These are phyloP conservation scores for Podaxis carcinomalis DNA, from an alignment of 768 basidiomycete genomes.

Conservation along the genomic window DNA sequence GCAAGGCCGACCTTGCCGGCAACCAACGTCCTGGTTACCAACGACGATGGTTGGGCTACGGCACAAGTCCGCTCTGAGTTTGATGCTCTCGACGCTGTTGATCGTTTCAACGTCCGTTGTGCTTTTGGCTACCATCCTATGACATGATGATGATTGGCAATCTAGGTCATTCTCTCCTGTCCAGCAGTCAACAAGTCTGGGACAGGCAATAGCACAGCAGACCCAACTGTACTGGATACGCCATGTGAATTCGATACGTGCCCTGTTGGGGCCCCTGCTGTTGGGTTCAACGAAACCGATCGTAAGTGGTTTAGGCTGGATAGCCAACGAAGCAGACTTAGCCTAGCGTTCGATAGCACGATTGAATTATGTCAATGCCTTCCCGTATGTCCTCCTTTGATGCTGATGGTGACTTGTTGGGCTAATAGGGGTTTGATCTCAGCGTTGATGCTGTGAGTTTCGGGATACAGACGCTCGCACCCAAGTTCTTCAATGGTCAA, in stretches of 20 bases:
- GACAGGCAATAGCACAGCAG: conserved; percentile 35
- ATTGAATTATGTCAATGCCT: conserved; percentile 33
- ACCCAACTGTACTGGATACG: conserved; percentile 26
- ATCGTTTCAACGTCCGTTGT: conserved; percentile 31
- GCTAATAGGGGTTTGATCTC: background rate
- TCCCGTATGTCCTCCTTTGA: conserved; percentile 24
- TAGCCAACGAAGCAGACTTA: background rate
- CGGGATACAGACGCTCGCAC: conserved; percentile 35
- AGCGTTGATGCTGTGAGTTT: conserved; percentile 28
- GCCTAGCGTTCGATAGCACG: conserved; percentile 15
- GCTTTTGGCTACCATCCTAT: background rate
- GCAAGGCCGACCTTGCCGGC: background rate
- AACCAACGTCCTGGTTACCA: conserved; percentile 26
- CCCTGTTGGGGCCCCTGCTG: conserved; percentile 37
- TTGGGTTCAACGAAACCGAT: conserved; percentile 36
- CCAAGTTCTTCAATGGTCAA: conserved; percentile 25
- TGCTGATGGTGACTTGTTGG: background rate
- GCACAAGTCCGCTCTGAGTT: conserved; percentile 41
- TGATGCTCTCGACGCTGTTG: conserved; percentile 31
- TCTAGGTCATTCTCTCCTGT: conserved; percentile 41
- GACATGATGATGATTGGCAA: background rate
- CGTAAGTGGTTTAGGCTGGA: conserved; percentile 19
- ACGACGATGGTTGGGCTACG: conserved; percentile 41
- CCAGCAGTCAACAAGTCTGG: conserved; percentile 45
- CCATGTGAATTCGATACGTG: conserved; percentile 48